Conservation (phyloP, 1,284 basidiomycete genomes). For the Tranzscheliella williamsii region DNA sequence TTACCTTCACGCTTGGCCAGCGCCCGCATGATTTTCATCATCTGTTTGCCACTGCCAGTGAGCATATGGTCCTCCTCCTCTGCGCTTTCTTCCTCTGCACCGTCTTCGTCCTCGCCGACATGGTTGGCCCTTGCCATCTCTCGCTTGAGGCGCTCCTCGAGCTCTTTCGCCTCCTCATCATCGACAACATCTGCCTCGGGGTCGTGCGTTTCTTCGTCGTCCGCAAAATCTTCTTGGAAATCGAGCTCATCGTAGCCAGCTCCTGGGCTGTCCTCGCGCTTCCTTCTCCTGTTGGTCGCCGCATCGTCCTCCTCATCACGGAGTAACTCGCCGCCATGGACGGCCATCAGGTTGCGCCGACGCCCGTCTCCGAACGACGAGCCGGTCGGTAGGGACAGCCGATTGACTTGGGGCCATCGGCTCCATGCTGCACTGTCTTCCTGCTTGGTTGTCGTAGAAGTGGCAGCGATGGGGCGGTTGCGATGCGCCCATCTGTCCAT, state of each 20-base stretch:
- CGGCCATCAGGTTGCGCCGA: conserved; percentile 40
- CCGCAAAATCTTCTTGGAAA: conserved; percentile 58
- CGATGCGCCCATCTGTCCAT: conserved; percentile 45
- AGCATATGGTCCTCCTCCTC: conserved; percentile 50
- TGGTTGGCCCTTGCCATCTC: conserved; percentile 59
- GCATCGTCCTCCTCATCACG: conserved; percentile 42
- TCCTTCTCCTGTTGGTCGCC: conserved; percentile 11
- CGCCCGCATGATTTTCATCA: conserved; percentile 60
- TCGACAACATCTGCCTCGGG: conserved; percentile 42
- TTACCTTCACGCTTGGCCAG: conserved; percentile 54
- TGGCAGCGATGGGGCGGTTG: conserved; percentile 20
- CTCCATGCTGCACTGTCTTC: conserved; percentile 34
- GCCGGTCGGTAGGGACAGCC: conserved; percentile 35
- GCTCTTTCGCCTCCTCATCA: conserved; percentile 55
- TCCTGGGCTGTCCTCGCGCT: conserved; percentile 28
- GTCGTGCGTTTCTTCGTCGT: conserved; percentile 54
- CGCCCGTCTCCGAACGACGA: conserved; percentile 35
- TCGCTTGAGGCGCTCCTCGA: conserved; percentile 57
- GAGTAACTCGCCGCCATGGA: conserved; percentile 39
- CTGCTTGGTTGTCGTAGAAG: conserved; percentile 9
- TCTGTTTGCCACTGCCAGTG: conserved; percentile 57
- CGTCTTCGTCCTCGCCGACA: conserved; percentile 42
- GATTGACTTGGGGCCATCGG: conserved; percentile 32
- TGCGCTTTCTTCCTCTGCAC: conserved; percentile 20
- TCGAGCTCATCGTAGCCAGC: conserved; percentile 55